Conservation (phyloP, 495 filamentous ascomycete species). For the Penicillium angulare region DNA sequence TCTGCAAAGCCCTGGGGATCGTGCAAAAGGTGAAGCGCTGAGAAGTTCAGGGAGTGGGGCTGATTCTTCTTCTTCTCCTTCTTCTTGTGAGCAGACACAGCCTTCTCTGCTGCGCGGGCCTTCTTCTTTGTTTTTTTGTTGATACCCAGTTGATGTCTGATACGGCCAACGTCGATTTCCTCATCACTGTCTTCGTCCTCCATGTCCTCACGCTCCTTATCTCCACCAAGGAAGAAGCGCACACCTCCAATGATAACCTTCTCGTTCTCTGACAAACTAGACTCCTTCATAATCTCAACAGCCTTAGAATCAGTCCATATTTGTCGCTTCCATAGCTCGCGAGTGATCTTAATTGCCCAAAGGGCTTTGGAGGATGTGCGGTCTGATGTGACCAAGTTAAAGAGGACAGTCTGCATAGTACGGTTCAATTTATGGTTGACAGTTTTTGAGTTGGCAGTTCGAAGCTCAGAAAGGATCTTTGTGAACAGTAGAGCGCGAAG, state of each 20-base stretch:
- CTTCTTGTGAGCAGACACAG: slow-evolving; percentile 65
- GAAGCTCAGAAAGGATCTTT: slow-evolving; percentile 88
- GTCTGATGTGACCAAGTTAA: slow-evolving; percentile 85
- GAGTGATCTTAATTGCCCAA: slow-evolving; percentile 90
- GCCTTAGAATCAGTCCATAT: slow-evolving; percentile 87
- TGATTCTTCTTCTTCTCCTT: slow-evolving; percentile 86
- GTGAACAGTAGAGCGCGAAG: slow-evolving; percentile 79
- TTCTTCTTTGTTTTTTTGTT: slow-evolving; percentile 97
- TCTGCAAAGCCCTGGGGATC: slow-evolving; percentile 97
- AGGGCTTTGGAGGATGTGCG: slow-evolving; percentile 78
- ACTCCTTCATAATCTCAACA: slow-evolving; percentile 93
- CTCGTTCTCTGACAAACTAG: slow-evolving; percentile 74
- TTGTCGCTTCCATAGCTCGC: slow-evolving; percentile 84
- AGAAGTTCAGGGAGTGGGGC: slow-evolving; percentile 90
- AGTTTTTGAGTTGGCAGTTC: slow-evolving; percentile 77
- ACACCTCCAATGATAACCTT: slow-evolving; percentile 87
- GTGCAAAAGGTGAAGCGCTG: slow-evolving; percentile 92
- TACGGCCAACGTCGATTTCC: slow-evolving; percentile 73
- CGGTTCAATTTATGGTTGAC: slow-evolving; percentile 90
- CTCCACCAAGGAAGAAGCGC: slow-evolving; percentile 91
- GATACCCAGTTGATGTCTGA: slow-evolving; percentile 82
- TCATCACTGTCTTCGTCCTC: slow-evolving; percentile 85
- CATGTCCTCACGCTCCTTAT: slow-evolving; percentile 88
- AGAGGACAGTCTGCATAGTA: slow-evolving; percentile 87
- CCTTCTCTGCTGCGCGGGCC: slow-evolving; percentile 71